Evolutionary conservation across 352 stramenopile species (phyloP).

Genomic region (Pythium folliculosum): DNA sequence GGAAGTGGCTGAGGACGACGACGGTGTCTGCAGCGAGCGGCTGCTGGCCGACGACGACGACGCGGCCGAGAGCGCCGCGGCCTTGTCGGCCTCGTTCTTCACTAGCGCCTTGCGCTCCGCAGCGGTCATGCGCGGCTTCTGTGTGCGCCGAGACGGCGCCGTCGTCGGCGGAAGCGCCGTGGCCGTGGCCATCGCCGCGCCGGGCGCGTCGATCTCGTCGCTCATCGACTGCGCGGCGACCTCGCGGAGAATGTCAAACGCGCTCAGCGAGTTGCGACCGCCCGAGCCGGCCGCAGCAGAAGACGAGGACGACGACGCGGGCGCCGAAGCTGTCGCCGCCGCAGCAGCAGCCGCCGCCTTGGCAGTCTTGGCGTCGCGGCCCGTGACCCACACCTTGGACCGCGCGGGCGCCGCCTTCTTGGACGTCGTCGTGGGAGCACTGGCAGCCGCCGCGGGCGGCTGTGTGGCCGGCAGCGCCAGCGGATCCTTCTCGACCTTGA

Average conservation of each 20-base stretch:
- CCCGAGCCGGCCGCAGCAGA: neutral
- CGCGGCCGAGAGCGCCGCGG: neutral
- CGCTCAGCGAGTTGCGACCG: constrained; percentile 44
- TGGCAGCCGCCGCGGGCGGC: no score
- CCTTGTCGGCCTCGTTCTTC: constrained; percentile 16
- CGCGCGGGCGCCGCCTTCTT: constrained; percentile 33
- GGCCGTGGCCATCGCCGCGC: neutral
- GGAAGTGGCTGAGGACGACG: neutral
- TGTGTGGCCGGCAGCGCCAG: constrained; percentile 25
- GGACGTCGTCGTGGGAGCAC: neutral
- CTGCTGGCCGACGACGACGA: neutral
- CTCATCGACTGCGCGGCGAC: constrained; percentile 75
- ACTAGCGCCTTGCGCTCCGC: constrained; percentile 12
- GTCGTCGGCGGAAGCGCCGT: neutral
- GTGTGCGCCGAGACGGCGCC: constrained; percentile 9
- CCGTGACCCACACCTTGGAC: constrained; percentile 33
- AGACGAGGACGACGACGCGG: neutral
- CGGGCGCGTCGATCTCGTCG: constrained; percentile 44
- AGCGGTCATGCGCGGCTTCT: constrained; percentile 12
- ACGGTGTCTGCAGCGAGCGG: constrained; percentile 4
- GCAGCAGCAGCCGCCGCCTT: constrained; percentile 15
- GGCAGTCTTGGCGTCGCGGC: constrained; percentile 24
- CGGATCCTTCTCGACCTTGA: constrained; percentile 64
- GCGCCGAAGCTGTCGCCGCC: neutral
- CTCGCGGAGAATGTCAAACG: constrained; percentile 82